A percentile compares a stretch with the other conserved stretches of the same genome.
Evolutionary conservation across 73 alveolate species (phyloP).

Genomic region (Paramecium primaurelia): DNA sequence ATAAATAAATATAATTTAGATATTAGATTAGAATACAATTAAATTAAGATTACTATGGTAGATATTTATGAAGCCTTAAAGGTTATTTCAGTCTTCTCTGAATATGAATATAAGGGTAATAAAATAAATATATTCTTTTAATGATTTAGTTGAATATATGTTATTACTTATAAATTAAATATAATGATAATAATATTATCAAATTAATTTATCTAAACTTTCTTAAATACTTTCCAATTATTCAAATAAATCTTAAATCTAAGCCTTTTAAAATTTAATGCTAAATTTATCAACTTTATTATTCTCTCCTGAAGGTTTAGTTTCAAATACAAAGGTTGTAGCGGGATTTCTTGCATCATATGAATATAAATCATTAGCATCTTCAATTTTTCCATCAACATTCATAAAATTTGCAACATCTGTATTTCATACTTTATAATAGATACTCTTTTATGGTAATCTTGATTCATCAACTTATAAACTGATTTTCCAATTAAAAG

Average conservation of each 20-base stretch:
- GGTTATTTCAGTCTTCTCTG: neutral
- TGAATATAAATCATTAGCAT: conserved; percentile 56
- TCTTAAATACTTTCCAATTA: conserved; percentile 26
- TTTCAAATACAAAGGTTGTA: conserved; percentile 13
- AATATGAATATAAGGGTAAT: neutral
- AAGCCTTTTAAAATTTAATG: neutral
- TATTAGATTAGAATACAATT: neutral
- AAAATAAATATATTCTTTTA: neutral
- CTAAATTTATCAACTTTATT: neutral
- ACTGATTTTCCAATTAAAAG: conserved; percentile 57
- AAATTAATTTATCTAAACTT: conserved; percentile 39
- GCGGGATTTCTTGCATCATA: conserved; percentile 60
- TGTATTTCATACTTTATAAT: neutral
- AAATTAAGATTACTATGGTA: neutral
- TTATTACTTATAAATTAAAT: too few species aligned
- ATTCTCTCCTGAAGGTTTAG: conserved; percentile 7
- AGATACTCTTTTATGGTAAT: conserved; percentile 51
- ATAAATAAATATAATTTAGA: neutral
- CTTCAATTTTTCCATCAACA: conserved; percentile 49
- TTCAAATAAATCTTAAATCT: conserved; percentile 14
- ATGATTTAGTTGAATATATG: neutral
- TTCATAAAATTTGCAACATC: conserved; percentile 53
- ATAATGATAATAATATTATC: neutral
- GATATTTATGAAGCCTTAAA: neutral
- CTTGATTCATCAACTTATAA: conserved; percentile 51